Evolutionary conservation across 2,329 filamentous ascomycete species (phyloP).

Genomic region (Fusarium lyarnte): DNA sequence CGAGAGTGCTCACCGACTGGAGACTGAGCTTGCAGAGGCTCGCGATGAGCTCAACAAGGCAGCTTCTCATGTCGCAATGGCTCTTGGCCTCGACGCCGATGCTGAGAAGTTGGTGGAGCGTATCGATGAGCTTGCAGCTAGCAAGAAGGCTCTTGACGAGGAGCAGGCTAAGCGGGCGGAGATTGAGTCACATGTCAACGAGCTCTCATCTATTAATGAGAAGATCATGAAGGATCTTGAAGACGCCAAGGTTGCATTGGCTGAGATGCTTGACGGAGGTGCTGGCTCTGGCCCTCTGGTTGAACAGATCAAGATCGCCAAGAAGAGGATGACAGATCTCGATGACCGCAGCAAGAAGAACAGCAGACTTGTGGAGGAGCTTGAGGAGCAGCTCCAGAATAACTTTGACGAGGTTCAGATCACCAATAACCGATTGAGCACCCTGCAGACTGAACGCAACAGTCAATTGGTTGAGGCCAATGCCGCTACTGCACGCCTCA

Average conservation of each 20-base stretch:
- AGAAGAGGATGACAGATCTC: slow-evolving; percentile 71
- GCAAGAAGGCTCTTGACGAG: slow-evolving; percentile 67
- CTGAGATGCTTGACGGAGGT: slow-evolving; percentile 62
- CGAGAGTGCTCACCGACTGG: slow-evolving; percentile 64
- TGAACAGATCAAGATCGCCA: slow-evolving; percentile 69
- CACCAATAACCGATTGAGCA: slow-evolving; percentile 85
- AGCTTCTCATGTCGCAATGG: slow-evolving; percentile 69
- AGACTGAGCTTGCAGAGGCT: slow-evolving; percentile 71
- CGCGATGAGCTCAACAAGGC: slow-evolving; percentile 72
- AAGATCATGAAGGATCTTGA: slow-evolving; percentile 71
- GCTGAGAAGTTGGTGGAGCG: slow-evolving; percentile 73
- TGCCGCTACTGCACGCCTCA: slow-evolving; percentile 67
- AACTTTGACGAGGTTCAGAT: slow-evolving; percentile 94
- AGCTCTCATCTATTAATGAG: slow-evolving; percentile 67
- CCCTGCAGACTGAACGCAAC: slow-evolving; percentile 78
- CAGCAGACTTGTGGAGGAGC: slow-evolving; percentile 88
- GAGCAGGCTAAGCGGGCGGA: slow-evolving; percentile 68
- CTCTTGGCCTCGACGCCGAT: slow-evolving; percentile 70
- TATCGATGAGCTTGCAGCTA: slow-evolving; percentile 65
- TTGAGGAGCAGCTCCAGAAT: slow-evolving; percentile 94
- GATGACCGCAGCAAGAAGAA: slow-evolving; percentile 86
- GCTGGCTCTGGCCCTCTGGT: slow-evolving; percentile 57
- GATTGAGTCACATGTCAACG: slow-evolving; percentile 64
- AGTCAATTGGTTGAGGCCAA: slow-evolving; percentile 83
- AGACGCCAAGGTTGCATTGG: slow-evolving; percentile 63